Evolutionary conservation across 169 alveolate species (phyloP).

Genomic region (Besnoitia besnoiti): DNA sequence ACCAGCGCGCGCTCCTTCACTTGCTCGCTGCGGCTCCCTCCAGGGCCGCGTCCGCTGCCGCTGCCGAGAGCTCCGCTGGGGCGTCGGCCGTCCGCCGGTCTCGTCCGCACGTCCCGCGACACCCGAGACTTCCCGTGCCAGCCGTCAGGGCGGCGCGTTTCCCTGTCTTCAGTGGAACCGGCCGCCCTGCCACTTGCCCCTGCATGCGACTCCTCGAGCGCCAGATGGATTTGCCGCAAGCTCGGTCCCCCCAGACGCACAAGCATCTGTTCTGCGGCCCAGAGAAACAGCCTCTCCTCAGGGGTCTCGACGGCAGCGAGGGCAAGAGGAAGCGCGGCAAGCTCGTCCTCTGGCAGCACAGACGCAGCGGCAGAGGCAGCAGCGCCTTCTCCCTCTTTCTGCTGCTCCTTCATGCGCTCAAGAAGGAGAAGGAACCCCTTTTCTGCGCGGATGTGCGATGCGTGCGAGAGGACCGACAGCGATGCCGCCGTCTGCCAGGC

Average conservation of each 20-base stretch:
- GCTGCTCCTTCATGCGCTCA: background rate
- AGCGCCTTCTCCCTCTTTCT: background rate
- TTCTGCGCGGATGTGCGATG: background rate
- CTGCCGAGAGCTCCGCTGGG: too few relatives aligned
- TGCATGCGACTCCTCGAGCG: background rate
- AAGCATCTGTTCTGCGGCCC: constrained; percentile 23
- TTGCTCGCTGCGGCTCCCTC: background rate
- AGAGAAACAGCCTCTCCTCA: constrained; percentile 11
- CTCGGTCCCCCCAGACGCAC: constrained; percentile 34
- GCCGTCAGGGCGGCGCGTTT: background rate
- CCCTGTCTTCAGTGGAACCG: background rate
- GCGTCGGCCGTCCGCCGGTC: too few relatives aligned
- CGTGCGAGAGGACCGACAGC: background rate
- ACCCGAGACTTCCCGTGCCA: too few relatives aligned
- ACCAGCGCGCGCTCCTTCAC: background rate
- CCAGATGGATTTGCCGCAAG: background rate
- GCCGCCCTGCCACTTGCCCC: background rate
- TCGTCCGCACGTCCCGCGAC: too few relatives aligned
- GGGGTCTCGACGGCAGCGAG: background rate
- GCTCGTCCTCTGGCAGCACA: constrained; percentile 34
- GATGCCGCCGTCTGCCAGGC: background rate
- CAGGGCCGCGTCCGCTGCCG: too few relatives aligned
- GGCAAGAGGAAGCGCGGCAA: background rate
- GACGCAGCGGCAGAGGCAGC: background rate
- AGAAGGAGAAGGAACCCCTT: background rate